These are phyloP conservation scores for Cyberlindnera nakhonratchasimensis DNA, from an alignment of 805 yeast genomes.

Conservation along the genomic window DNA sequence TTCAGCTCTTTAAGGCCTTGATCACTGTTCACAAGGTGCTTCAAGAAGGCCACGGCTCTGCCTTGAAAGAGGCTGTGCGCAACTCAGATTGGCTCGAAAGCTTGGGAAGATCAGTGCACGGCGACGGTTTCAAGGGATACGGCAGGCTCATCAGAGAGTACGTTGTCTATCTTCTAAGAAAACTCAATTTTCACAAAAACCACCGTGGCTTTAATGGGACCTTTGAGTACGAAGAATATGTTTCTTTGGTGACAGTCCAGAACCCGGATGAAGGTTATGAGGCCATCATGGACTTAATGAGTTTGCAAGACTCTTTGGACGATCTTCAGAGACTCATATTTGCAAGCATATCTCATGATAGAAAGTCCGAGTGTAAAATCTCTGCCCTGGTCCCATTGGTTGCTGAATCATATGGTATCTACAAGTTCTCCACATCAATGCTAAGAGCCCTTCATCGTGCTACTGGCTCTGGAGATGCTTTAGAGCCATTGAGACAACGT, in stretches of 20 bases:
- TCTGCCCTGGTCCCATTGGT: constrained; percentile 88
- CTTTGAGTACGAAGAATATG: constrained; percentile 93
- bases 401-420: constrained; percentile 88
- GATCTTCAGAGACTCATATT: constrained; percentile 74
- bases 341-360: constrained; percentile 60
- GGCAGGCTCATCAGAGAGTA: constrained; percentile 76
- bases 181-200: constrained; percentile 75
- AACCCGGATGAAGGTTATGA: constrained; percentile 97
- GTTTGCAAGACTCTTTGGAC: constrained; percentile 78
- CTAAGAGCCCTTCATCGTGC: constrained; percentile 79
- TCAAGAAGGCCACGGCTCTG: constrained; percentile 96
- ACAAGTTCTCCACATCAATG: constrained; percentile 87
- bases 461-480: constrained; percentile 69
- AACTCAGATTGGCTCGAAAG: constrained; percentile 77
- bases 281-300: constrained; percentile 79
- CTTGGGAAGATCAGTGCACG: constrained; percentile 51
- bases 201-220: constrained; percentile 93
- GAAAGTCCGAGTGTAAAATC: constrained; percentile 68
- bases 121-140: constrained; percentile 48
- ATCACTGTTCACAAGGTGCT: constrained; percentile 84
- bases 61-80: constrained; percentile 73
- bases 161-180: constrained; percentile 62
- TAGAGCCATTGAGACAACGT: constrained; percentile 68
- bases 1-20: constrained; percentile 81
- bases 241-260: constrained; percentile 78